phyloP scores from a whole-genome alignment of 371 early-diverging fungal genomes.

The Mortierella sp. region DNA sequence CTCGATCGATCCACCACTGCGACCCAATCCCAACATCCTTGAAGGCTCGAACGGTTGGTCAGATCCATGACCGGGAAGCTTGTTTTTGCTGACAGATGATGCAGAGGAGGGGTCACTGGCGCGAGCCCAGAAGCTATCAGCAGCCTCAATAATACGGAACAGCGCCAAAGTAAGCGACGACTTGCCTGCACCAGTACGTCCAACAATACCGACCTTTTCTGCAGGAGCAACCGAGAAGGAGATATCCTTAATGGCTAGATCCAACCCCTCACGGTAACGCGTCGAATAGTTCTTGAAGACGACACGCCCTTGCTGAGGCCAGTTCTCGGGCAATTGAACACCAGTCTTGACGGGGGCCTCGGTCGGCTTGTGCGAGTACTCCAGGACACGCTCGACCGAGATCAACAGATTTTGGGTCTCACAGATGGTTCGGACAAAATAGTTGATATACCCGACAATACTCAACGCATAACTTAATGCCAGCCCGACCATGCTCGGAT shows the following conservation, averaged over 20 bases:
- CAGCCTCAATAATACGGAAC: constrained; percentile 91
- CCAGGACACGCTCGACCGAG: constrained; percentile 74
- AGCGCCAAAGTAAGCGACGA: constrained; percentile 81
- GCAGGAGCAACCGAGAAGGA: constrained; percentile 65
- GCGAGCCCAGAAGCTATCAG: constrained; percentile 36
- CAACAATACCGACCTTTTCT: constrained; percentile 72
- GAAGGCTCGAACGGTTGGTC: not conserved
- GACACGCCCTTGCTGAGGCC: constrained; percentile 78
- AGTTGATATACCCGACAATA: constrained; percentile 81
- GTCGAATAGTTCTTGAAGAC: constrained; percentile 69
- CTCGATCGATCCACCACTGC: constrained; percentile 62
- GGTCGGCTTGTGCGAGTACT: constrained; percentile 69
- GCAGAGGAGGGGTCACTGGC: constrained; percentile 17
- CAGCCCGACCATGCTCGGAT: constrained; percentile 71
- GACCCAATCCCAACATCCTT: no score
- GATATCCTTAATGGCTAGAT: constrained; percentile 75
- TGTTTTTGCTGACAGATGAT: not conserved
- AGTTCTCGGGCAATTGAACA: constrained; percentile 60
- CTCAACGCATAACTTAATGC: constrained; percentile 75
- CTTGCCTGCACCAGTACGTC: constrained; percentile 79
- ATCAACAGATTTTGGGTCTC: constrained; percentile 73
- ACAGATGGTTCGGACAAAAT: constrained; percentile 76
- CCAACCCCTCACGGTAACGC: constrained; percentile 71
- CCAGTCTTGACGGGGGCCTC: constrained; percentile 66
- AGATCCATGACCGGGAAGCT: not conserved